A percentile compares a stretch with the other conserved stretches of the same genome.
Conservation (phyloP, 139 green algal species). For the Chlorella sp. region DNA sequence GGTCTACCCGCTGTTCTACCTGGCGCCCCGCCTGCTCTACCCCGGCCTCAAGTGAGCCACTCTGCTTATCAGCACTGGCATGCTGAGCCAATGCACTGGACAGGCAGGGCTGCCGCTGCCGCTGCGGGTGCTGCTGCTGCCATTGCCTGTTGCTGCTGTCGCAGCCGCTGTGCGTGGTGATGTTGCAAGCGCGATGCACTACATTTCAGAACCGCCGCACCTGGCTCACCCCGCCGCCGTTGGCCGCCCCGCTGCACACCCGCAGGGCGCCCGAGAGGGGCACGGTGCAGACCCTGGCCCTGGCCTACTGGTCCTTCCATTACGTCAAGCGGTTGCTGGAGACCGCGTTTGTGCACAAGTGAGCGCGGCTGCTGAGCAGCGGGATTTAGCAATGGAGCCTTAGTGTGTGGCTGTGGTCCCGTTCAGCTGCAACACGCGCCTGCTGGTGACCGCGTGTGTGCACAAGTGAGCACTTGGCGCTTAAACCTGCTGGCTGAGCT, state of each 20-base stretch:
- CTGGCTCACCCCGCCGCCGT: no score
- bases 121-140: neutral
- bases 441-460: no score
- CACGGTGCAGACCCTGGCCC: constrained; percentile 81
- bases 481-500: no score
- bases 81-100: neutral
- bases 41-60: constrained; percentile 51
- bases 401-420: no score
- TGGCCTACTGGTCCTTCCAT: constrained; percentile 93
- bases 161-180: no score
- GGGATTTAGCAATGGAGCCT: no score
- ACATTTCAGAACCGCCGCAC: neutral
- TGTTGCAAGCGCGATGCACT: no score
- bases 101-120: neutral
- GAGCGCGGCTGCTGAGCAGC: neutral
- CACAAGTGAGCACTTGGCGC: no score
- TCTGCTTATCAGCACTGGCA: no score
- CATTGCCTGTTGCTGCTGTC: no score
- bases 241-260: no score
- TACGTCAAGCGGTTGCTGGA: constrained; percentile 97
- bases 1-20: constrained; percentile 95
- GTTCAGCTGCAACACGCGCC: no score
- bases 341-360: constrained; percentile 96
- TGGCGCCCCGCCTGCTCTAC: constrained; percentile 81
- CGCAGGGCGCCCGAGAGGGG: constrained; percentile 32